Evolutionary conservation across 1,284 basidiomycete genomes (phyloP), one percentile per base, ranked within the genome.

Genomic region (Sphagnurus paluster): DNA sequence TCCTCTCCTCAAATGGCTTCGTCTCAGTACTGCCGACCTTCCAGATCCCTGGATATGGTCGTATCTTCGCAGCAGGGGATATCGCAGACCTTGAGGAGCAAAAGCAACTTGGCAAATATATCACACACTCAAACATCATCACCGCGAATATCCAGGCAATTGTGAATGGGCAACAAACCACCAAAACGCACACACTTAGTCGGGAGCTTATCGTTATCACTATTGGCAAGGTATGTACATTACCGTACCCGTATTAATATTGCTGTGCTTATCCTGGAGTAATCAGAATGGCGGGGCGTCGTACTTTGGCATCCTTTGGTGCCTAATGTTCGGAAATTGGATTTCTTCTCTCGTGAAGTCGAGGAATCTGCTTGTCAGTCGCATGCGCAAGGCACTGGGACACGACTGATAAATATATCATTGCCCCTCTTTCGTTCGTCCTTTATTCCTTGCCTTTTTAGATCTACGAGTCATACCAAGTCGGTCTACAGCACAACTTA

Each of bases 61-160:
- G 67, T 42, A 75, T 85, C n/a, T 85, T 82, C 54, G 83, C 79
- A 0, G 64, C 66, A 4, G 83, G 82, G 2, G 84, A 85, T 56
- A 72, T 79, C 48, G 75, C 79, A 44, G 75, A 82, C 23, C 76
- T 69, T 63, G 28, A 62, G 0, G 84, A 86, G 59, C 76, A 80
- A 63, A 84, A 84, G 58, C 76, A 79, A 58, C 64, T 70, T 0
- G 70, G 66, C 19, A 86, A 84, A 60, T 65, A 67, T 1, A 28
- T 40, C 6, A 53, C 40, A 2, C 84, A 86, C 49, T 68, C 68
- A 4, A 55, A 54, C 0, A 60, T 82, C 39, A 66, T 77, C 21
- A 64, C 64, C 2, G 61, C 68, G 11, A 86, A 87, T 52, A 58
- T 83, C n/a, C 25, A 74, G 2, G 63, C 66, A 20, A 59, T 73